Percentiles rank a stretch among this genome's conserved stretches.
Conservation (phyloP, 108 stramenopile genomes). For the Skeletonema grethae region DNA sequence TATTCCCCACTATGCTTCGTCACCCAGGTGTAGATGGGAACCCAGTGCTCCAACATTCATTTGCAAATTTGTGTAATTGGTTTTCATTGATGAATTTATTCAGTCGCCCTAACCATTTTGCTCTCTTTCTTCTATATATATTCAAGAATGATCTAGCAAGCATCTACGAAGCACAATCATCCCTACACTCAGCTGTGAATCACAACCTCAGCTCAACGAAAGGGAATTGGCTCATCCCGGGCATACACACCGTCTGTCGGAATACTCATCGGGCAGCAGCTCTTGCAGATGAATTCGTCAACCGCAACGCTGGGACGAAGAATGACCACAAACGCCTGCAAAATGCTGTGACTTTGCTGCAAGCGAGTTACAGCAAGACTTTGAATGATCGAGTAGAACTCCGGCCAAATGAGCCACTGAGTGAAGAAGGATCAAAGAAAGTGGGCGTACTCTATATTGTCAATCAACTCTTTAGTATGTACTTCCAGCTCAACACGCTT, state of each 20-base stretch:
- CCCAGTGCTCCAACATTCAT: slow-evolving; percentile 54
- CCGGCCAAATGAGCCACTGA: slow-evolving; percentile 51
- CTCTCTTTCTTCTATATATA: not conserved
- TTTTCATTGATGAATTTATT: slow-evolving; percentile 3
- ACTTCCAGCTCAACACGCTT: slow-evolving; percentile 93
- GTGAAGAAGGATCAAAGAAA: slow-evolving; percentile 79
- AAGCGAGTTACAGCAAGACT: slow-evolving; percentile 81
- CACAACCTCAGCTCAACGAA: slow-evolving; percentile 63
- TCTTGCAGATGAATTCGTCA: slow-evolving; percentile 58
- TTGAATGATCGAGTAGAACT: slow-evolving; percentile 85
- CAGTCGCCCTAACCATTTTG: slow-evolving; percentile 5
- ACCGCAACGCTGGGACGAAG: slow-evolving; percentile 25
- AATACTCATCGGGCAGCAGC: slow-evolving; percentile 70
- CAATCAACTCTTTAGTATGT: slow-evolving; percentile 91
- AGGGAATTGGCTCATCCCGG: slow-evolving; percentile 86
- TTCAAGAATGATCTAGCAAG: slow-evolving; percentile 54
- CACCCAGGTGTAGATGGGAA: slow-evolving; percentile 36
- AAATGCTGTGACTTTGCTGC: slow-evolving; percentile 74
- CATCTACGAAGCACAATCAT: slow-evolving; percentile 65
- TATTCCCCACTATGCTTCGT: slow-evolving; percentile 39
- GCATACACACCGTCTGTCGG: slow-evolving; percentile 73
- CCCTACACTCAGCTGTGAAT: slow-evolving; percentile 72
- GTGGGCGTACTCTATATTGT: slow-evolving; percentile 86
- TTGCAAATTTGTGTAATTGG: not conserved
- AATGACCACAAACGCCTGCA: slow-evolving; percentile 74